Percentiles rank a stretch among this genome's conserved stretches.
These are phyloP conservation scores for Alternaria sp. DNA, from an alignment of 2,329 filamentous ascomycete genomes.

Conservation along the genomic window DNA sequence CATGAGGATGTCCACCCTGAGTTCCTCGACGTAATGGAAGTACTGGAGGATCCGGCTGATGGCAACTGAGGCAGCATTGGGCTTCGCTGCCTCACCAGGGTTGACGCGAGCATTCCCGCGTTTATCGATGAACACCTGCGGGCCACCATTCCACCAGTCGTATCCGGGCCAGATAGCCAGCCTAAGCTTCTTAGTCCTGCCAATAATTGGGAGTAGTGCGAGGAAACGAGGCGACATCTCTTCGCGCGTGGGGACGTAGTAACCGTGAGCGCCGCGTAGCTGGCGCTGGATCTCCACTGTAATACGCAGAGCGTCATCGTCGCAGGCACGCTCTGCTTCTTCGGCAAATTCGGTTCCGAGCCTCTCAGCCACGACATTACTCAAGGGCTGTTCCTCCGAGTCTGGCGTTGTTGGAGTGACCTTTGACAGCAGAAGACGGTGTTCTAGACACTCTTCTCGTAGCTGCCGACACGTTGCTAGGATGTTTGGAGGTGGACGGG, in stretches of 20 bases:
- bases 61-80: slow-evolving; percentile 26
- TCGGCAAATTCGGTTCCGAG: slow-evolving; percentile 24
- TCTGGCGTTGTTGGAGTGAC: neutral
- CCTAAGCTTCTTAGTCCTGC: slow-evolving; percentile 24
- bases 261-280: slow-evolving; percentile 25
- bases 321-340: slow-evolving; percentile 25
- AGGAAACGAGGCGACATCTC: slow-evolving; percentile 36
- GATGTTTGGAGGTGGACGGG: slow-evolving; percentile 24
- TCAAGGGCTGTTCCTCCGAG: slow-evolving; percentile 1
- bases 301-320: slow-evolving; percentile 28
- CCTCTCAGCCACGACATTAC: slow-evolving; percentile 15
- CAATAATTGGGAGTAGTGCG: slow-evolving; percentile 29
- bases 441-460: slow-evolving; percentile 31
- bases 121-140: slow-evolving; percentile 5
- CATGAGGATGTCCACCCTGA: slow-evolving; percentile 30
- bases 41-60: slow-evolving; percentile 29
- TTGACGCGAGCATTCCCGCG: slow-evolving; percentile 9
- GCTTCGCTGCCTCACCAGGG: slow-evolving; percentile 7
- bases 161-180: slow-evolving; percentile 34
- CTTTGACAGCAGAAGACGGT: slow-evolving; percentile 18
- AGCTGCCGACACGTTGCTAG: slow-evolving; percentile 35
- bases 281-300: slow-evolving; percentile 32
- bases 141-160: slow-evolving; percentile 32
- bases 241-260: slow-evolving; percentile 26
- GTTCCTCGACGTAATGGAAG: slow-evolving; percentile 34